Conservation (phyloP, 805 yeast species). For the Phaffomyces antillensis region DNA sequence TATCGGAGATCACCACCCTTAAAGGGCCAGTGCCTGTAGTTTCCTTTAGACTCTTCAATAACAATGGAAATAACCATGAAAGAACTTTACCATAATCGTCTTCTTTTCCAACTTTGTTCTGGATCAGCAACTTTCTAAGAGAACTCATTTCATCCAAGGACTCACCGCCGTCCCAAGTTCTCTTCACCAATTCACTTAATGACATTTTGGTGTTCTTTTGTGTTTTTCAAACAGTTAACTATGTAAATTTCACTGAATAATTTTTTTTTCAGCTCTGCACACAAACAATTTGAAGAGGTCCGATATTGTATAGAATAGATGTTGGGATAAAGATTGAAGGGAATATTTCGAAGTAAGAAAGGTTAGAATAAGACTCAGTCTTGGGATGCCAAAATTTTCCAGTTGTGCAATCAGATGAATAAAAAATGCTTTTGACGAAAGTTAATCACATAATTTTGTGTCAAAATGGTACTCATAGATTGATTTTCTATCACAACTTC, state of each 20-base stretch:
- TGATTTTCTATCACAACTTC: too few species aligned
- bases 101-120: slow-evolving; percentile 9
- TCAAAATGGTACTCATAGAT: too few species aligned
- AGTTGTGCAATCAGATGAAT: too few species aligned
- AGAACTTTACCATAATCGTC: slow-evolving; percentile 11
- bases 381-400: too few species aligned
- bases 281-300: too few species aligned
- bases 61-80: slow-evolving; percentile 17
- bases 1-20: slow-evolving; percentile 46
- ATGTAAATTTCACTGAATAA: background rate
- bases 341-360: too few species aligned
- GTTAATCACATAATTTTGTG: too few species aligned
- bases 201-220: background rate
- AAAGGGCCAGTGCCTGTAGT: slow-evolving; percentile 30
- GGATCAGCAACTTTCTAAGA: slow-evolving; percentile 9
- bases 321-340: too few species aligned
- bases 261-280: slow-evolving; percentile 2
- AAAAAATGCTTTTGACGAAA: too few species aligned
- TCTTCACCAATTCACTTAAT: background rate
- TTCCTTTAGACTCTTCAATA: slow-evolving; percentile 26
- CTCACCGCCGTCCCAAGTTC: background rate
- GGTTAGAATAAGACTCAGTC: too few species aligned
- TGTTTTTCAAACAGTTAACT: background rate
- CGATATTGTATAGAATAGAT: too few species aligned
- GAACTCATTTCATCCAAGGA: background rate